Percentiles rank a stretch among this genome's conserved stretches.
These are phyloP conservation scores for Rhexocercosporidium sp. DNA, from an alignment of 2,329 filamentous ascomycete genomes.

Conservation along the genomic window DNA sequence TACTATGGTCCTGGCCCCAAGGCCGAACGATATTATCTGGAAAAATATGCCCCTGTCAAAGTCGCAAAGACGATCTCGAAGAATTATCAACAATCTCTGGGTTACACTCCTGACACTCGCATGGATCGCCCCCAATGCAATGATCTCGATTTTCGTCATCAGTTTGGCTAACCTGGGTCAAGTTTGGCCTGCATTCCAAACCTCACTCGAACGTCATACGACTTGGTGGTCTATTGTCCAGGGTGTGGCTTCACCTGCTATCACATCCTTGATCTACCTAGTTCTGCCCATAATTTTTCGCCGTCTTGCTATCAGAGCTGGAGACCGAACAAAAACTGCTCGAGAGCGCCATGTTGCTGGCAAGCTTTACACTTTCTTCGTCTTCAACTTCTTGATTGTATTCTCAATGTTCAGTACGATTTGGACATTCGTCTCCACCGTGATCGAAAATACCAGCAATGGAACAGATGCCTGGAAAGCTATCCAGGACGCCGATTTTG, in stretches of 20 bases:
- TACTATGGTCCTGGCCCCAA: constrained; percentile 78
- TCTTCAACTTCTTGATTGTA: constrained; percentile 95
- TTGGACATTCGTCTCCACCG: constrained; percentile 72
- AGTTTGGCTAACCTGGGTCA: constrained; percentile 80
- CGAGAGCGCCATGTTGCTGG: constrained; percentile 89
- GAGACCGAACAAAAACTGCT: constrained; percentile 90
- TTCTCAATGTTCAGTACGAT: constrained; percentile 90
- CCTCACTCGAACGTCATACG: constrained; percentile 64
- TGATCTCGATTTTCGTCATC: constrained; percentile 92
- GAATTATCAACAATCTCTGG: constrained; percentile 84
- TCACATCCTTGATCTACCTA: constrained; percentile 88
- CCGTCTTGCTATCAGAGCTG: constrained; percentile 79
- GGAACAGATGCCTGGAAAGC: constrained; percentile 71
- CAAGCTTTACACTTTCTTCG: constrained; percentile 93
- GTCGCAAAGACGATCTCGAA: constrained; percentile 70
- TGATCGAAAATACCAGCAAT: constrained; percentile 63
- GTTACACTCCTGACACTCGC: constrained; percentile 78
- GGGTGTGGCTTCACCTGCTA: constrained; percentile 85
- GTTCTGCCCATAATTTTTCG: constrained; percentile 91
- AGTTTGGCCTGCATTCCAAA: constrained; percentile 79
- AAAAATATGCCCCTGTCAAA: constrained; percentile 82
- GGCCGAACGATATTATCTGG: constrained; percentile 94
- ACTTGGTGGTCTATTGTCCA: constrained; percentile 85
- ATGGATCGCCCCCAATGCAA: constrained; percentile 90
- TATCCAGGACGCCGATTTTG: constrained; percentile 68